Conservation (phyloP, 352 stramenopile species). For the Thraustotheca clavata region DNA sequence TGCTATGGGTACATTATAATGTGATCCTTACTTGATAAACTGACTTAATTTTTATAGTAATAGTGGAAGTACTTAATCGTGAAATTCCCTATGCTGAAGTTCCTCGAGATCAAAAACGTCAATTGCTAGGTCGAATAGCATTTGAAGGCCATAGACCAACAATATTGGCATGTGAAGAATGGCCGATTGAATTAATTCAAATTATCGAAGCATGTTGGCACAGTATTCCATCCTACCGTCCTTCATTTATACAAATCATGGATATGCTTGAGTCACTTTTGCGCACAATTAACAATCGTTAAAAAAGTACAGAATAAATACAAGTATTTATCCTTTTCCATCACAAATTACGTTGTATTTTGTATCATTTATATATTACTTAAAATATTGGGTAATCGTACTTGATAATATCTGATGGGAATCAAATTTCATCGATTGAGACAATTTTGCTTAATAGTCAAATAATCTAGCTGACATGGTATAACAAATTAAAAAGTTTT, state of each 20-base stretch:
- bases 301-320: too few relatives aligned
- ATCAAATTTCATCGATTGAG: too few relatives aligned
- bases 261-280: background rate
- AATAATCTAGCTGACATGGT: too few relatives aligned
- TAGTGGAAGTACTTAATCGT: slow-evolving; percentile 68
- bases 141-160: background rate
- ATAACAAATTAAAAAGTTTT: too few relatives aligned
- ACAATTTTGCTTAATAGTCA: too few relatives aligned
- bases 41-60: slow-evolving; percentile 25
- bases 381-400: too few relatives aligned
- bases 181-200: background rate
- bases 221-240: background rate
- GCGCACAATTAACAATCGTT: too few relatives aligned
- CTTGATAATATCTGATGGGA: too few relatives aligned
- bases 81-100: slow-evolving; percentile 32
- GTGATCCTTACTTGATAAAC: background rate
- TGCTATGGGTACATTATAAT: slow-evolving; percentile 36
- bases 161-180: background rate
- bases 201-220: background rate
- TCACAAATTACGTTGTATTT: too few relatives aligned
- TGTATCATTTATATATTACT: too few relatives aligned
- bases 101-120: background rate
- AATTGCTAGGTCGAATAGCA: background rate
- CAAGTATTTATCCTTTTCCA: too few relatives aligned
- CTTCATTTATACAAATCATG: background rate